These are phyloP conservation scores for Pseudoturritis turrita DNA, from an alignment of 345 rosid species.

Conservation along the genomic window DNA sequence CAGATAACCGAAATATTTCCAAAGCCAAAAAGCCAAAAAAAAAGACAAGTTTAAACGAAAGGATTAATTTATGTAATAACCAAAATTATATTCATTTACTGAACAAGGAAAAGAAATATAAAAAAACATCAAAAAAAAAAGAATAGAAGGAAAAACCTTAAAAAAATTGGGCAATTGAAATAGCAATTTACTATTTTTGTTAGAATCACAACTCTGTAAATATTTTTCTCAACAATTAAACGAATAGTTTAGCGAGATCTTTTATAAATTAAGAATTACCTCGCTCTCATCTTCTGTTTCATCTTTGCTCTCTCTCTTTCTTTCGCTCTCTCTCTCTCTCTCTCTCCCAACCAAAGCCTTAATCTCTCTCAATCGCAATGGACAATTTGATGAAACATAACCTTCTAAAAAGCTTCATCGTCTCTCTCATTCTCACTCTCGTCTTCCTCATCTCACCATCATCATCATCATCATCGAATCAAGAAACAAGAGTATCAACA, in stretches of 20 bases:
- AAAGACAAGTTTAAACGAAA: too few relatives aligned
- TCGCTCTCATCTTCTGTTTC: not conserved
- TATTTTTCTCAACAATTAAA: too few relatives aligned
- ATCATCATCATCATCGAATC: slow-evolving; percentile 21
- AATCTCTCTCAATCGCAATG: slow-evolving; percentile 12
- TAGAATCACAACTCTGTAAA: too few relatives aligned
- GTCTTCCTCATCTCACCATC: slow-evolving; percentile 27
- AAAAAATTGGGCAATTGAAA: too few relatives aligned
- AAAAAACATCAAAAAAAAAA: too few relatives aligned
- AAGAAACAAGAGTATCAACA: slow-evolving; percentile 15
- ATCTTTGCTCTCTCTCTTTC: slow-evolving; percentile 1
- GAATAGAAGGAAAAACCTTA: too few relatives aligned
- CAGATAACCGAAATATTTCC: too few relatives aligned
- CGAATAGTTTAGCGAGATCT: not conserved
- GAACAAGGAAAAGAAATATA: too few relatives aligned
- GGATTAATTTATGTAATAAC: too few relatives aligned
- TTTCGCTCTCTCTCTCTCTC: not conserved
- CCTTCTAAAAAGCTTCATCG: slow-evolving; percentile 18
- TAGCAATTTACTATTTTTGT: too few relatives aligned
- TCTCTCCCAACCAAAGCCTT: not conserved
- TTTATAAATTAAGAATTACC: not conserved
- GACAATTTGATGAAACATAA: not conserved
- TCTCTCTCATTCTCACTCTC: slow-evolving; percentile 22
- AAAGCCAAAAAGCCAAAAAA: too few relatives aligned
- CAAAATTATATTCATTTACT: too few relatives aligned